Evolutionary conservation across 2,329 filamentous ascomycete genomes (phyloP).

Genomic region (Corynespora cassiicola): DNA sequence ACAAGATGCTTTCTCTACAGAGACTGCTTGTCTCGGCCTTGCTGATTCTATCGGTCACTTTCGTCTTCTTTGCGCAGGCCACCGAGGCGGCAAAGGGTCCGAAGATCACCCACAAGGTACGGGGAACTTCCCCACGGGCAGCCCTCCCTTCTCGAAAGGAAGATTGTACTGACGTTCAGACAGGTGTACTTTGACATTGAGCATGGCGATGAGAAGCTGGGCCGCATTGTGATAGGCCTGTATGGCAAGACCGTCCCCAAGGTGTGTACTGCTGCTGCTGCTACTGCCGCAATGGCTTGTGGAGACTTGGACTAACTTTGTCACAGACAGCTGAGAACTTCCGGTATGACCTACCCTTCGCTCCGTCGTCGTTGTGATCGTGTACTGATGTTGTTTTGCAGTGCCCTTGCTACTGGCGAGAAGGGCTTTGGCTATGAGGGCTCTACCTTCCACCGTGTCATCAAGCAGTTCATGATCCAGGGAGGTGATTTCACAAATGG

Average conservation of each 20-base stretch:
- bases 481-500: constrained; percentile 86
- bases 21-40: constrained; percentile 74
- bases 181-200: constrained; percentile 83
- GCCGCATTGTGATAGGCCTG: constrained; percentile 79
- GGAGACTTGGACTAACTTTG: no score
- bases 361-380: constrained; percentile 8
- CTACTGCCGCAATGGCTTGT: no score
- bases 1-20: constrained; percentile 77
- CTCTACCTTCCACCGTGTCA: constrained; percentile 87
- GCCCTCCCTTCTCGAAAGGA: not conserved
- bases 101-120: constrained; percentile 91
- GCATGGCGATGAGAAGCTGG: constrained; percentile 76
- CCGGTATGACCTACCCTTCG: constrained; percentile 47
- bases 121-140: constrained; percentile 1
- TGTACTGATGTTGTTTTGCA: constrained; percentile 57
- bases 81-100: constrained; percentile 68
- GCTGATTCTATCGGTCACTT: constrained; percentile 73
- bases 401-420: constrained; percentile 82
- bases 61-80: constrained; percentile 44
- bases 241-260: constrained; percentile 88
- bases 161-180: constrained; percentile 2
- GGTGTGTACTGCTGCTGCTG: constrained; percentile 46
- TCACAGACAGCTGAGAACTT: constrained; percentile 69
- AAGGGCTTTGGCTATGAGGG: constrained; percentile 85
- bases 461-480: constrained; percentile 92